Evolutionary conservation across 352 stramenopile species (phyloP), one percentile per base, ranked within the genome.

Genomic region (Phytophthora pini): DNA sequence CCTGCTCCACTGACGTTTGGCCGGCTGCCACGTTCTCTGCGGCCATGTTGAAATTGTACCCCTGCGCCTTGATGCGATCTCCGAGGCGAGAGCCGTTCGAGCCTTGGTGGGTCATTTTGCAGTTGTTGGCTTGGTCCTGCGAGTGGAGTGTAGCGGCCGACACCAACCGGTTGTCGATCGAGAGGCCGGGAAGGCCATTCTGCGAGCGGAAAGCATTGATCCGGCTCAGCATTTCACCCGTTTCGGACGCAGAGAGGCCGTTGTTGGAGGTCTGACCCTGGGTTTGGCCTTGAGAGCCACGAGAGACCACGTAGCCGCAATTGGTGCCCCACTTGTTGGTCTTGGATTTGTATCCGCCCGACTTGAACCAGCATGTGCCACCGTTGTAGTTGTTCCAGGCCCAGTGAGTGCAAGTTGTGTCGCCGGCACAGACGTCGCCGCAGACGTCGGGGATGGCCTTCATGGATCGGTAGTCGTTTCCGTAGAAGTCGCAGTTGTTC

Each of bases 1-100:
- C 77, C 3, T 65, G 22, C 11, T 68, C 41, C 13, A 88, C 72
- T 1, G 43, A 60, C 15, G 44, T 60, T 48, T 88, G 79, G 8
- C 79, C 79, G 2, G 74, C 74, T 1, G 79, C 79, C 13, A 88
- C 75, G 51, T 88, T 88, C 50, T 88, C 79, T 5, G 59, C 70
- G n/a, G 70, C 58, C 26, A 54, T 50, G 11, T 39, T 55, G 61
- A 72, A 87, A 32, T 72, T 51, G 55, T 78, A 87, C n/a, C 71
- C 68, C 12, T 76, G 56, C 1, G 47, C 47, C 7, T 65, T 53
- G 22, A 82, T 74, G 54, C 79, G 79, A 46, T 74, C 55, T 44
- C 64, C 62, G 13, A 74, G 34, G 26, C 55, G 52, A n/a, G 65
- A 72, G 43, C 79, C 76, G 51, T 82, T 49, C 11, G 56, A 69